Conservation (phyloP, 2,329 filamentous ascomycete genomes). For the Cladosporium velox region DNA sequence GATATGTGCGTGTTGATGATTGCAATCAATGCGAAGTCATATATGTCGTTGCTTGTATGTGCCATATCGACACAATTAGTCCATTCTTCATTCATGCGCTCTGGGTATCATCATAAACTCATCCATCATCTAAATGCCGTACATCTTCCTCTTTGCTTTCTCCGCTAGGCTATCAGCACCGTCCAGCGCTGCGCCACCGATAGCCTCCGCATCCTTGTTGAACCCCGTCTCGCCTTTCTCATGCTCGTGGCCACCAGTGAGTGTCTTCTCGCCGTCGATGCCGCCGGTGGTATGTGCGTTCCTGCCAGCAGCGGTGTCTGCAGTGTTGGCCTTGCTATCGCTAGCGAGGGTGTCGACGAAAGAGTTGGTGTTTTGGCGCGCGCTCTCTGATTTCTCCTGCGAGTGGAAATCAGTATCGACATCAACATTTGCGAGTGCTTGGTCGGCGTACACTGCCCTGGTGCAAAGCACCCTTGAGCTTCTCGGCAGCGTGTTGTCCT, state of each 20-base stretch:
- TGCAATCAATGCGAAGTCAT: neutral
- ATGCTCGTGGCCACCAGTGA: slow-evolving; percentile 8
- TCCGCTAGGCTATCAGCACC: slow-evolving; percentile 18
- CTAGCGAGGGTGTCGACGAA: slow-evolving; percentile 32
- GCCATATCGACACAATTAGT: neutral
- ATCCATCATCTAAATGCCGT: slow-evolving; percentile 14
- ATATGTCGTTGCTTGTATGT: neutral
- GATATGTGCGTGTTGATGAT: neutral
- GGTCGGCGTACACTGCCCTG: slow-evolving; percentile 26
- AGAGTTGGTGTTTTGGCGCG: slow-evolving; percentile 34
- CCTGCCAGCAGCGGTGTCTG: slow-evolving; percentile 22
- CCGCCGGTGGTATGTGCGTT: slow-evolving; percentile 27
- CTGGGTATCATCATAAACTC: slow-evolving; percentile 11
- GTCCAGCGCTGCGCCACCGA: slow-evolving; percentile 18
- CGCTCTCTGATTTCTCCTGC: slow-evolving; percentile 30
- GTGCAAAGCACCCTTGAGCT: slow-evolving; percentile 32
- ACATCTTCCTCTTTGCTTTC: slow-evolving; percentile 22
- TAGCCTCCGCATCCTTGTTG: slow-evolving; percentile 19
- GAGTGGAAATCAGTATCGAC: neutral
- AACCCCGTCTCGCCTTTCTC: slow-evolving; percentile 11
- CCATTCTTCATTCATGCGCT: neutral
- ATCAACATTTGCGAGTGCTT: neutral
- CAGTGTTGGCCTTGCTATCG: slow-evolving; percentile 24
- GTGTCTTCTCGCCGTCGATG: slow-evolving; percentile 23
- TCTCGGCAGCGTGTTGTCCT: slow-evolving; percentile 32